Conservation (phyloP, 331 rosid species). For the Pyracantha coccinea region DNA sequence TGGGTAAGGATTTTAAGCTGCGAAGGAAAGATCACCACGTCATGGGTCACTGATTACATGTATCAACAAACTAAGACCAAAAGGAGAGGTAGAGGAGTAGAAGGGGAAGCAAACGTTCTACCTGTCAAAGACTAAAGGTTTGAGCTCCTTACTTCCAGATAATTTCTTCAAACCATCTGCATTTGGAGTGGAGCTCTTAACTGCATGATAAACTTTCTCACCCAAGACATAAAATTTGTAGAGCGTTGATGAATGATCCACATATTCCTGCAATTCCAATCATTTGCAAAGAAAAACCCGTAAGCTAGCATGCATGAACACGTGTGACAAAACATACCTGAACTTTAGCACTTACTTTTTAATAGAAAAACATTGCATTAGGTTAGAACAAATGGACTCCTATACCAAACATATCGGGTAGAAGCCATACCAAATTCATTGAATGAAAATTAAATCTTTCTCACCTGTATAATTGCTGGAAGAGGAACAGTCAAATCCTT, state of each 20-base stretch:
- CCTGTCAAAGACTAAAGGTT: constrained; percentile 73
- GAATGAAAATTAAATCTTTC: background rate
- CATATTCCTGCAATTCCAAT: constrained; percentile 63
- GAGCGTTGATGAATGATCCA: constrained; percentile 81
- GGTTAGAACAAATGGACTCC: background rate
- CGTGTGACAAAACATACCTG: background rate
- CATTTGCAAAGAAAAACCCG: background rate
- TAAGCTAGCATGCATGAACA: background rate
- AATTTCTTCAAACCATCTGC: constrained; percentile 40
- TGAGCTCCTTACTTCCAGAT: constrained; percentile 37
- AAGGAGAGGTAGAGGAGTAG: background rate
- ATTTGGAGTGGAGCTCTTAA: constrained; percentile 79
- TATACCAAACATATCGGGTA: background rate
- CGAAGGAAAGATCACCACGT: background rate
- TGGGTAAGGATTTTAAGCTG: constrained; percentile 72
- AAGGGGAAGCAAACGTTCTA: background rate
- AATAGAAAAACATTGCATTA: background rate
- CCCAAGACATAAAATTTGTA: constrained; percentile 82
- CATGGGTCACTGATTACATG: background rate
- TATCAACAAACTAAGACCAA: background rate
- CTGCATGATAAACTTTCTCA: constrained; percentile 64
- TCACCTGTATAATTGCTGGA: constrained; percentile 77
- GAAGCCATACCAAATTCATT: background rate
- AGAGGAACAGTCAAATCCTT: constrained; percentile 65
- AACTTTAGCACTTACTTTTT: background rate